Conservation (phyloP, 345 rosid genomes). For the Euphorbia lathyris region DNA sequence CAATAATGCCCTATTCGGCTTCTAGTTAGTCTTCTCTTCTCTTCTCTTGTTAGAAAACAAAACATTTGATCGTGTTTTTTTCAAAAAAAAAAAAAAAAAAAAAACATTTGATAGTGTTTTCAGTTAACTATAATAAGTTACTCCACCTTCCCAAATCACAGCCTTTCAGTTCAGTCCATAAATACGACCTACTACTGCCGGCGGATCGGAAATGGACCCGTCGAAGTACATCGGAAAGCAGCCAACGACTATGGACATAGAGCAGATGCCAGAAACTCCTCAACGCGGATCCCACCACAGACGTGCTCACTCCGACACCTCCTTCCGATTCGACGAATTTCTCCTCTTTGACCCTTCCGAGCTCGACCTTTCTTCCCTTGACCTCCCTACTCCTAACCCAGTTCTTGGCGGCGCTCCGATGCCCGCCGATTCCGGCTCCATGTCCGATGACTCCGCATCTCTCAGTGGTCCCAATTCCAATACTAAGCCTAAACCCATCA, state of each 20-base stretch:
- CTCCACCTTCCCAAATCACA: background rate
- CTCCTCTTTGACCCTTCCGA: slow-evolving; percentile 82
- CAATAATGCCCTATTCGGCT: too few species aligned
- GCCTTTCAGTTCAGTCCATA: background rate
- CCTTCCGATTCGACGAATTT: slow-evolving; percentile 86
- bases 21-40: too few species aligned
- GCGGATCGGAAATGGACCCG: slow-evolving; percentile 17
- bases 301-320: slow-evolving; percentile 84
- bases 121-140: background rate
- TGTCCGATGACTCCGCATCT: slow-evolving; percentile 63
- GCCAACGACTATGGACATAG: slow-evolving; percentile 34
- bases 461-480: slow-evolving; percentile 32
- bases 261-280: slow-evolving; percentile 66
- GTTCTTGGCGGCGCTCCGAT: slow-evolving; percentile 26
- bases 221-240: slow-evolving; percentile 19
- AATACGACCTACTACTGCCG: background rate
- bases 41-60: too few species aligned
- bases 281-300: slow-evolving; percentile 71
- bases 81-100: too few species aligned
- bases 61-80: too few species aligned
- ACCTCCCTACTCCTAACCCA: slow-evolving; percentile 46
- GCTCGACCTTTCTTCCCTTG: slow-evolving; percentile 72
- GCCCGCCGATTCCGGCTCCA: slow-evolving; percentile 48
- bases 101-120: background rate
- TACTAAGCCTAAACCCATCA: slow-evolving; percentile 32